phyloP scores from a whole-genome alignment of 768 basidiomycete genomes.

The Suillus decipiens region DNA sequence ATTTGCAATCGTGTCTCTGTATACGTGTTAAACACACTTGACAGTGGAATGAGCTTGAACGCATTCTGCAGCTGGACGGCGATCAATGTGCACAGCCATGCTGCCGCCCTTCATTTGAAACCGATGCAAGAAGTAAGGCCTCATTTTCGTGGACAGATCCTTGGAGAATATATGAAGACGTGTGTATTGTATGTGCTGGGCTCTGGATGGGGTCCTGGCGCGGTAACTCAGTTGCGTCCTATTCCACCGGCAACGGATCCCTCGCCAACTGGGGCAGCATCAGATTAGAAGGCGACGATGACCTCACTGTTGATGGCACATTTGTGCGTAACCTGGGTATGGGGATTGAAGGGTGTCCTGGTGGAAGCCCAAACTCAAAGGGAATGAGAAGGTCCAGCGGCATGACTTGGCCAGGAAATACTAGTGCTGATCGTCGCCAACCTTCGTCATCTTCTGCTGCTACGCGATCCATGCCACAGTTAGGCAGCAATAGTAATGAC shows the following conservation, averaged over 20 bases:
- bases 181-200: slow-evolving; percentile 78
- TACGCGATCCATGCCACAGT: slow-evolving; percentile 27
- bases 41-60: slow-evolving; percentile 79
- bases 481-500: slow-evolving; percentile 25
- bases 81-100: slow-evolving; percentile 33
- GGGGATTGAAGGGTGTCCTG: slow-evolving; percentile 70
- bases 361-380: slow-evolving; percentile 33
- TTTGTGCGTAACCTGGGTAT: slow-evolving; percentile 63
- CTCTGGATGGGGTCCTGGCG: slow-evolving; percentile 78
- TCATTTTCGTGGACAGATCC: slow-evolving; percentile 66
- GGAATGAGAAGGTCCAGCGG: slow-evolving; percentile 46
- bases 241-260: slow-evolving; percentile 48
- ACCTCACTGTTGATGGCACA: slow-evolving; percentile 42
- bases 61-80: slow-evolving; percentile 60
- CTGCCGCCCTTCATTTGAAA: slow-evolving; percentile 32
- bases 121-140: slow-evolving; percentile 38
- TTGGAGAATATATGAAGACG: slow-evolving; percentile 85
- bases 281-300: slow-evolving; percentile 67
- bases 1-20: neutral
- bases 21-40: slow-evolving; percentile 7
- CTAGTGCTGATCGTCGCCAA: slow-evolving; percentile 31
- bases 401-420: slow-evolving; percentile 50
- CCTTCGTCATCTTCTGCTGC: slow-evolving; percentile 32
- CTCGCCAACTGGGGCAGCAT: slow-evolving; percentile 56
- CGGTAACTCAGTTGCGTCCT: slow-evolving; percentile 47